Percentiles rank a stretch among this genome's conserved stretches.
Conservation (phyloP, 2,329 filamentous ascomycete genomes). For the Penicillium sp. region DNA sequence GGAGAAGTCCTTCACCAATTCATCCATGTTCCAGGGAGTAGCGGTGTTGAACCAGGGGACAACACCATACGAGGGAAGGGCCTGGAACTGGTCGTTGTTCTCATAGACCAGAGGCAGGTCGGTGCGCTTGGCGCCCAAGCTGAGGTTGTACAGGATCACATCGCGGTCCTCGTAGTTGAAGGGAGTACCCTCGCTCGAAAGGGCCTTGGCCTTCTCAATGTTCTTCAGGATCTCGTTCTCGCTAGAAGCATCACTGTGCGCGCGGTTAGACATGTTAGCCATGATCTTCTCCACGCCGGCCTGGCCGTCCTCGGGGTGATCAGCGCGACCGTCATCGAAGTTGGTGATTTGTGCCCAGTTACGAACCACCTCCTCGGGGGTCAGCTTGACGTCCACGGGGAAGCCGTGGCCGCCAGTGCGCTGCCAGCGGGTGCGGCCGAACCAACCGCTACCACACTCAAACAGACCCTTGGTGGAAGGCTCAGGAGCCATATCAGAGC, state of each 20-base stretch:
- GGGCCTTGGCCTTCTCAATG: slow-evolving; percentile 73
- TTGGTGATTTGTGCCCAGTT: slow-evolving; percentile 76
- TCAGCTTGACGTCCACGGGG: slow-evolving; percentile 78
- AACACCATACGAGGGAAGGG: slow-evolving; percentile 91
- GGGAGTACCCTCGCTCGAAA: slow-evolving; percentile 69
- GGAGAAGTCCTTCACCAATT: slow-evolving; percentile 91
- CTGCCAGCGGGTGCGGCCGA: slow-evolving; percentile 91
- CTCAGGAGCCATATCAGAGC: slow-evolving; percentile 80
- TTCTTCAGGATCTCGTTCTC: slow-evolving; percentile 68
- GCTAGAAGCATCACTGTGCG: slow-evolving; percentile 46
- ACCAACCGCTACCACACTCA: slow-evolving; percentile 94
- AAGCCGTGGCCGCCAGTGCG: slow-evolving; percentile 85
- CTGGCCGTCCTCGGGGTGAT: slow-evolving; percentile 77
- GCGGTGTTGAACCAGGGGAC: slow-evolving; percentile 89
- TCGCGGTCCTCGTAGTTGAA: slow-evolving; percentile 86
- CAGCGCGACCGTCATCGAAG: slow-evolving; percentile 84
- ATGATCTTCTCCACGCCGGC: slow-evolving; percentile 77
- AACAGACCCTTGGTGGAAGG: slow-evolving; percentile 83
- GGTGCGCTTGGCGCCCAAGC: slow-evolving; percentile 84
- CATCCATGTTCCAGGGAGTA: slow-evolving; percentile 73
- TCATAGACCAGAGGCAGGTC: slow-evolving; percentile 89
- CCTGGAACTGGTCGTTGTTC: slow-evolving; percentile 87
- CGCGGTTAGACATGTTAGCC: slow-evolving; percentile 82
- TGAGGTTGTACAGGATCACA: slow-evolving; percentile 92
- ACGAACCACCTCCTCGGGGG: slow-evolving; percentile 77